Evolutionary conservation across 306 rosid genomes (phyloP), one percentile per base, ranked within the genome.

Genomic region (Sicyos edulis): DNA sequence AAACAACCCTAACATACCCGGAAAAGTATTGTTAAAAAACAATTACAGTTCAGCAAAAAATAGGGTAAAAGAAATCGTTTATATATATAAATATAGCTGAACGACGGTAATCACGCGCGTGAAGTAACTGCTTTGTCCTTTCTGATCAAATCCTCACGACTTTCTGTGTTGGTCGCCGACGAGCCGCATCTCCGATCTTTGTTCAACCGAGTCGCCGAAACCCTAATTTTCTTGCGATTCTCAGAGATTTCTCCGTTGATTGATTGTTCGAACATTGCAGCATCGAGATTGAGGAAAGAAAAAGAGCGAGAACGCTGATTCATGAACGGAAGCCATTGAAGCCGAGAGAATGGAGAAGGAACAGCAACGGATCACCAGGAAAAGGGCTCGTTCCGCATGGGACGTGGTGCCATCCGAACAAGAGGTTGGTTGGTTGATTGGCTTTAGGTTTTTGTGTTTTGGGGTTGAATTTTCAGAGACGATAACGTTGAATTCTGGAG

Each of bases 351-450:
- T 83, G 96, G 89, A 85, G 77, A 81, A 81, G 76, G 92, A 83
- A 29, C 72, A 82, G 32, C 70, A 73, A 44, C 88, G 91, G 76
- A 81, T 78, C 9, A 77, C 81, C 9, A 77, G 89, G 53, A 92
- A 92, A 82, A 85, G 98, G 45, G 91, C 95, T 76, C 90, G 98
- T 58, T 82, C 88, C 22, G 80, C 88, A 0, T 88, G 98, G 96
- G 98, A 92, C 80, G 84, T 76, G 7, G 85, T 89, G 20, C 95
- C 92, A 40, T 82, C 86, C 10, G 76, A 70, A 73, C 80, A 83
- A 40, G 87, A 83, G 96, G 98, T 89, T 47, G 60, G 80, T 76
- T 32, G 22, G 98, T 89, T 47, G 60, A 78, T 76, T 32, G 22
- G 42, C 51, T 55, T 63, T 73, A 32, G 58, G 64, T 73, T 63